Evolutionary conservation across 805 yeast species (phyloP).

Genomic region (Lachancea kluyveri): DNA sequence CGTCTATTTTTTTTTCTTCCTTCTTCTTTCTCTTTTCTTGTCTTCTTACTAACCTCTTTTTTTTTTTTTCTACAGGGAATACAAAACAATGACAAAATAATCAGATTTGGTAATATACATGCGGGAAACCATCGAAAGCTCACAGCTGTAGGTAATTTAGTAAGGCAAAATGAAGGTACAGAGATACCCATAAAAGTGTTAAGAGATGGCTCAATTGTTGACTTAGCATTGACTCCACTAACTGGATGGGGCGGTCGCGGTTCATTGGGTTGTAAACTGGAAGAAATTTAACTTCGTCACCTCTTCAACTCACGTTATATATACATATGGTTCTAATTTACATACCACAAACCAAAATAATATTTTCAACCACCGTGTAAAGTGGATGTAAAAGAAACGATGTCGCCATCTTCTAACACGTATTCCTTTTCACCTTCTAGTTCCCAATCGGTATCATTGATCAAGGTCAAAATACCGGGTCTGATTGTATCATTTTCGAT

Average conservation of each 20-base stretch:
- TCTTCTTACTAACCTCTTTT: conserved; percentile 4
- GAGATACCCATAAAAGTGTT: conserved; percentile 20
- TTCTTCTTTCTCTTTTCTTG: not conserved
- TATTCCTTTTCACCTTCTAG: conserved; percentile 83
- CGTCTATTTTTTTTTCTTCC: conserved; percentile 12
- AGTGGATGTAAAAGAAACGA: conserved; percentile 84
- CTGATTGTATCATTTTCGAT: conserved; percentile 77
- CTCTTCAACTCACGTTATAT: conserved; percentile 15
- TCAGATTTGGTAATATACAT: conserved; percentile 48
- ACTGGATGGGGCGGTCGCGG: conserved; percentile 61
- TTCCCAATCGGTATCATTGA: conserved; percentile 97
- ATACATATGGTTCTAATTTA: not conserved
- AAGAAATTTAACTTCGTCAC: conserved; percentile 30
- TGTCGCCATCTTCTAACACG: conserved; percentile 68
- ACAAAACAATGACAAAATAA: conserved; percentile 44
- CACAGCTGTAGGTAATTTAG: conserved; percentile 37
- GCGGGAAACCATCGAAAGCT: conserved; percentile 52
- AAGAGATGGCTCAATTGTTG: conserved; percentile 28
- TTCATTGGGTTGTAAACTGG: conserved; percentile 58
- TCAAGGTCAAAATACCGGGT: conserved; percentile 87
- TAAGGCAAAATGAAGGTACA: conserved; percentile 34
- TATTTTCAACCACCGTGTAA: conserved; percentile 76
- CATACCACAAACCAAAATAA: not conserved
- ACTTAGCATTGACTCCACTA: conserved; percentile 39
- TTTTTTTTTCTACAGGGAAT: conserved; percentile 43